A percentile compares a stretch with the other conserved stretches of the same genome.
Evolutionary conservation across 192 early-diverging fungal genomes (phyloP).

Genomic region (Rhizoclosmatium globosum): DNA sequence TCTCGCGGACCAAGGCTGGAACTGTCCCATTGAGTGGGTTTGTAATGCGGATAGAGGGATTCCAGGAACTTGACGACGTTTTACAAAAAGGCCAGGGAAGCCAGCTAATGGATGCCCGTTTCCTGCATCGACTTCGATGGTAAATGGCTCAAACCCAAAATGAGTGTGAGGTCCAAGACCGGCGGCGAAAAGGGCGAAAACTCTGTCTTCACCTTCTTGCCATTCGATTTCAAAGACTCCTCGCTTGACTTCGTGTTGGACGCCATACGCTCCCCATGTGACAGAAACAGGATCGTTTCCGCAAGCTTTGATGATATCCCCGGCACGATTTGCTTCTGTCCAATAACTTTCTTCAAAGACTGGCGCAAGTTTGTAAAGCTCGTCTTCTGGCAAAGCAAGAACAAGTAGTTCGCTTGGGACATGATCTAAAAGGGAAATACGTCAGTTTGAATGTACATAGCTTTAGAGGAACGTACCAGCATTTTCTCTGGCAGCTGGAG

Average conservation of each 20-base stretch:
- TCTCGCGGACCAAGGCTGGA: constrained; percentile 21
- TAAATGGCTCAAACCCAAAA: constrained; percentile 16
- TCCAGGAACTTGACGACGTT: background rate
- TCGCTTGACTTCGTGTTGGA: constrained; percentile 18
- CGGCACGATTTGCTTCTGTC: constrained; percentile 17
- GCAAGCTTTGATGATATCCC: background rate
- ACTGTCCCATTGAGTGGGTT: background rate
- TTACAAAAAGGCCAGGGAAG: constrained; percentile 29
- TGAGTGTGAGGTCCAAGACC: background rate
- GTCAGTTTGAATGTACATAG: no score
- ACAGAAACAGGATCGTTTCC: constrained; percentile 31
- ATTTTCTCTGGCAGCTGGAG: background rate
- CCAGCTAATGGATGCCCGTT: constrained; percentile 8
- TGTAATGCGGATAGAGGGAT: background rate
- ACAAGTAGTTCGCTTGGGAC: constrained; percentile 32
- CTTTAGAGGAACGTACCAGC: no score
- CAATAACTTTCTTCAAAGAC: constrained; percentile 57
- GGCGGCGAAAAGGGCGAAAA: constrained; percentile 10
- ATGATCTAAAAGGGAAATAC: background rate
- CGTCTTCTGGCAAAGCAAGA: constrained; percentile 39
- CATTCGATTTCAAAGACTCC: constrained; percentile 22
- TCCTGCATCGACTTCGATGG: background rate
- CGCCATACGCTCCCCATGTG: constrained; percentile 43
- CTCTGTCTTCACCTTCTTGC: background rate
- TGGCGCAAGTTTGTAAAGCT: constrained; percentile 58